These are phyloP conservation scores for Rhodotorula sp. DNA, from an alignment of 1,284 basidiomycete species.

Conservation along the genomic window DNA sequence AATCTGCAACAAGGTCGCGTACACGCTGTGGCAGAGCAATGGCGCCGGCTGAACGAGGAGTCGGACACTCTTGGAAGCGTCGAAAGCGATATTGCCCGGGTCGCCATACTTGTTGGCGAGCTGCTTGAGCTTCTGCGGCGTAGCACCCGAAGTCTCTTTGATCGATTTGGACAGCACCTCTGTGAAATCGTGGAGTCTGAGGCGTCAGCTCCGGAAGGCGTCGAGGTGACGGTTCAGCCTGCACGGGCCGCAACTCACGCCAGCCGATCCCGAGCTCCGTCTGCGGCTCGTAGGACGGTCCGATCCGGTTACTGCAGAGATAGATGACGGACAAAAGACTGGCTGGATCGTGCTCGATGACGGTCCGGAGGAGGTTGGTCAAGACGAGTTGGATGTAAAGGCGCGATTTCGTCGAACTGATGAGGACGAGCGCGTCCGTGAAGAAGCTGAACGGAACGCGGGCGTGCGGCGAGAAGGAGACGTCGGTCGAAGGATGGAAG, in stretches of 20 bases:
- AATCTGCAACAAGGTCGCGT: conserved; percentile 22
- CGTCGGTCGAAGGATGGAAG: conserved; percentile 45
- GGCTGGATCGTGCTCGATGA: conserved; percentile 65
- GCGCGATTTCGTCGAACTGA: conserved; percentile 77
- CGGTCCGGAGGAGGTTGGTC: conserved; percentile 72
- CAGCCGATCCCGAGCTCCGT: conserved; percentile 51
- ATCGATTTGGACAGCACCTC: conserved; percentile 74
- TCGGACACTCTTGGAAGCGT: conserved; percentile 58
- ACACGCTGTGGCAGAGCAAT: conserved; percentile 32
- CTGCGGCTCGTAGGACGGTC: conserved; percentile 56
- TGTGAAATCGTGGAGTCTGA: no score
- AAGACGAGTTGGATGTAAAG: conserved; percentile 73
- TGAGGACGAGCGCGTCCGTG: conserved; percentile 67
- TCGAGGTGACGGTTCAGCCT: neutral
- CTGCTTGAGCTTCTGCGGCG: conserved; percentile 63
- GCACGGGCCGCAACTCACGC: conserved; percentile 2
- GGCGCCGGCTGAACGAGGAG: conserved; percentile 31
- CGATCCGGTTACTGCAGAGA: conserved; percentile 79
- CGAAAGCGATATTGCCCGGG: conserved; percentile 71
- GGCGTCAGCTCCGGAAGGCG: conserved; percentile 42
- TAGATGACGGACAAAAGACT: conserved; percentile 81
- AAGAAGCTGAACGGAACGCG: conserved; percentile 75
- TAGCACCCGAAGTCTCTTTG: conserved; percentile 72
- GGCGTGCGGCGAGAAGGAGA: conserved; percentile 19
- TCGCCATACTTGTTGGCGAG: conserved; percentile 52